Evolutionary conservation across 2,329 filamentous ascomycete species (phyloP), one percentile per base, ranked within the genome.

Genomic region (Esteya vermicola): DNA sequence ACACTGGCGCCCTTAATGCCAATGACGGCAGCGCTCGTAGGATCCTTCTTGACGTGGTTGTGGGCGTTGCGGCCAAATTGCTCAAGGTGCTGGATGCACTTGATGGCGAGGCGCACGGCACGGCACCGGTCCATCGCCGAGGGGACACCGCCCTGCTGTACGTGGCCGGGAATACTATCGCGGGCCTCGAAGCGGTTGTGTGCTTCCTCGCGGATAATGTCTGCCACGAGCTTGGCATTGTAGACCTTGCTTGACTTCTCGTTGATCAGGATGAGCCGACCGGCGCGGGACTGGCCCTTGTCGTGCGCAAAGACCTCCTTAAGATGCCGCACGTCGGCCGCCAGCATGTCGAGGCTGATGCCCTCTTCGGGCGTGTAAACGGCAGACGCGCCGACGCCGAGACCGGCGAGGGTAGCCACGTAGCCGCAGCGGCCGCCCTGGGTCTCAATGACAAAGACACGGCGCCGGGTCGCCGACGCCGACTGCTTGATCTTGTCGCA

Each of bases 401-500:
- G 75, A 37, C 89, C 91, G 13, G 83, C 86, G 41, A 95, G 72
- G 0, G 85, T 93, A 22, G 89, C 89, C 44, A 96, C 75, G 60
- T 96, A 98, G 18, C 91, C 91, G 5, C 85, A 95, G 42, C 84
- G 79, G 27, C 91, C 91, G 52, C 91, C 91, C 63, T 98, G 91
- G 0, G 91, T 96, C 64, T 98, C 91, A 40, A 98, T 89, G 39
- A 98, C 88, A 61, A 98, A 98, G 40, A 96, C 89, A 45, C 91
- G 79, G 33, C 91, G 80, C 43, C 91, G 81, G 2, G 86, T 93
- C 2, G 91, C 88, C 2, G 88, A 95, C 0, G 91, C 91, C 2
- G 88, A 95, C 59, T 96, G 91, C 60, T 93, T 86, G 62, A 96
- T 95, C 53, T 88, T 89, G 66, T 98, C 91, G 57, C 89, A 95